Evolutionary conservation across 306 rosid species (phyloP).

Genomic region (Castanopsis chinensis): DNA sequence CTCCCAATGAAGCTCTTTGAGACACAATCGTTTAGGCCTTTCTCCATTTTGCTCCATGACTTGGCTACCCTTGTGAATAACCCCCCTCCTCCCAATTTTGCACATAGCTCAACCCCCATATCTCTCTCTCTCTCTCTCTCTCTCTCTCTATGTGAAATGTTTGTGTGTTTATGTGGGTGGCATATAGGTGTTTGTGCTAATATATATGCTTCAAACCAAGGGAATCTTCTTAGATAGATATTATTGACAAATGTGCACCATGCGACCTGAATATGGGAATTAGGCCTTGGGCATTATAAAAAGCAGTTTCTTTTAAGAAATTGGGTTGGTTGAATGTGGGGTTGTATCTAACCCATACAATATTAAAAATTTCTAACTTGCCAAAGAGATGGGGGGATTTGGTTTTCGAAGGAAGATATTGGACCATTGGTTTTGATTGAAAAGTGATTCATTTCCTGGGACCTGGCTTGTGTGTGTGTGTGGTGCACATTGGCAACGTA

Average conservation of each 20-base stretch:
- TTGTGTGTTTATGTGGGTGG: background rate
- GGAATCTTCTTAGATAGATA: constrained; percentile 29
- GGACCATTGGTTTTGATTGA: too few relatives aligned
- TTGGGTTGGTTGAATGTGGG: constrained; percentile 1
- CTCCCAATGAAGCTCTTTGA: constrained; percentile 56
- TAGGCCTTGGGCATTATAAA: background rate
- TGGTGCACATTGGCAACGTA: too few relatives aligned
- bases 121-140: constrained; percentile 19
- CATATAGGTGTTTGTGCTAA: constrained; percentile 2
- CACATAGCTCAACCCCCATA: constrained; percentile 11
- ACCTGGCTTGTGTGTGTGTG: too few relatives aligned
- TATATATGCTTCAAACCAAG: constrained; percentile 4
- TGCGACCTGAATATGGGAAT: constrained; percentile 25
- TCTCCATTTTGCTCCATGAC: constrained; percentile 48
- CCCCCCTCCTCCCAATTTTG: constrained; percentile 41
- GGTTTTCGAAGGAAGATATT: background rate
- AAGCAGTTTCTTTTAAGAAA: constrained; percentile 24
- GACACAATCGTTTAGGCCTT: constrained; percentile 42
- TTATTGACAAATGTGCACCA: constrained; percentile 23
- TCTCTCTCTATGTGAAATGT: background rate
- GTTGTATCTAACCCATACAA: background rate
- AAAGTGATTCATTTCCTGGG: too few relatives aligned
- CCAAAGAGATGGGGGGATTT: background rate
- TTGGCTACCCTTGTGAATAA: constrained; percentile 36
- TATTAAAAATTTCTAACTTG: background rate